These are phyloP conservation scores for Aspergillus sp. DNA, from an alignment of 2,329 filamentous ascomycete genomes.

Conservation along the genomic window DNA sequence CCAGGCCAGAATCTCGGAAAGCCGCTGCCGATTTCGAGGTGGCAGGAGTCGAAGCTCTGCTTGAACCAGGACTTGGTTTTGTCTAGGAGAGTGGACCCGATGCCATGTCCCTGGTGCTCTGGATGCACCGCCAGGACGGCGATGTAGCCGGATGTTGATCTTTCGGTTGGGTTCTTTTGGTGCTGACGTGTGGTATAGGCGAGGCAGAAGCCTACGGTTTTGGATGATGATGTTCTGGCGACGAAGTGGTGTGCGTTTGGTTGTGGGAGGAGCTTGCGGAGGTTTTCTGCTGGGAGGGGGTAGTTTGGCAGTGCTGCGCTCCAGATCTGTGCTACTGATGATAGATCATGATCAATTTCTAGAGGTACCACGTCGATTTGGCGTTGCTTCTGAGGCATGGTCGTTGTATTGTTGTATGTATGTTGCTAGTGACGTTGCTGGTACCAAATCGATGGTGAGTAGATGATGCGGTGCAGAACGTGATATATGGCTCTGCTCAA, in stretches of 20 bases:
- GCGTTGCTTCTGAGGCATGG: background rate
- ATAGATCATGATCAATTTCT: conserved; percentile 26
- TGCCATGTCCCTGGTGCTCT: conserved; percentile 34
- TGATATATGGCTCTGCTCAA: background rate
- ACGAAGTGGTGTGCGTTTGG: conserved; percentile 36
- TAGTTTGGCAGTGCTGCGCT: conserved; percentile 39
- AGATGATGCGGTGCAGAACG: no score
- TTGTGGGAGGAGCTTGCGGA: conserved; percentile 29
- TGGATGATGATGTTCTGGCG: conserved; percentile 23
- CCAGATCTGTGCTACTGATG: conserved; percentile 35
- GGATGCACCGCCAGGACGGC: conserved; percentile 40
- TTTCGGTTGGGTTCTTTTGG: conserved; percentile 4
- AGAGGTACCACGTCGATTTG: conserved; percentile 17
- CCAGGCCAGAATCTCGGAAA: conserved; percentile 51
- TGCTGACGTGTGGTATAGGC: conserved; percentile 30
- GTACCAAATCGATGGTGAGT: no score
- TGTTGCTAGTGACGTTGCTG: background rate
- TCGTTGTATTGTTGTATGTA: background rate
- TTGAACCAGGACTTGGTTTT: conserved; percentile 29
- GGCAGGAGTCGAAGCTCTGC: conserved; percentile 24
- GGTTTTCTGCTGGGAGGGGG: conserved; percentile 25
- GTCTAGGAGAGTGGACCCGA: conserved; percentile 39
- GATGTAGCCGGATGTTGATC: conserved; percentile 29
- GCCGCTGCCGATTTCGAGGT: conserved; percentile 27
- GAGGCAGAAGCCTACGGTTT: conserved; percentile 40